phyloP scores from a whole-genome alignment of 169 alveolate genomes.

The Plasmodium gonderi region DNA sequence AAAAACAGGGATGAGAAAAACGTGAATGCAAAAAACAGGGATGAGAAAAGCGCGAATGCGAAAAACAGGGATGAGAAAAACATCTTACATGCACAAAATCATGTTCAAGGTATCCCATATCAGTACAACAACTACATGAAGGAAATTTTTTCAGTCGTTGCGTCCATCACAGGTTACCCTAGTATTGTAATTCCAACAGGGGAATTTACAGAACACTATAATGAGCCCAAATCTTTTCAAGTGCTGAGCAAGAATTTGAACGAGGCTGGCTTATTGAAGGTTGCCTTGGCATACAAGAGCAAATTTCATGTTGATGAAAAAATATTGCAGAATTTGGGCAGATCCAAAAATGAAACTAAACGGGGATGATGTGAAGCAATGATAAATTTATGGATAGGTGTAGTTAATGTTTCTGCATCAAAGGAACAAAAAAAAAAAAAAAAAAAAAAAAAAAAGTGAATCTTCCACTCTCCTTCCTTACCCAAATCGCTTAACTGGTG shows the following conservation, averaged over 20 bases:
- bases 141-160: slow-evolving; percentile 34
- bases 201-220: slow-evolving; percentile 20
- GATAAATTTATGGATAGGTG: too few species aligned
- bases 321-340: slow-evolving; percentile 8
- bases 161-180: slow-evolving; percentile 50
- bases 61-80: background rate
- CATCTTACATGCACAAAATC: too few species aligned
- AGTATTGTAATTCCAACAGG: slow-evolving; percentile 66
- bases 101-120: background rate
- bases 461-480: too few species aligned
- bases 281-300: slow-evolving; percentile 64
- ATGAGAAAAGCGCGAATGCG: background rate
- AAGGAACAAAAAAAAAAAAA: background rate
- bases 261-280: slow-evolving; percentile 21
- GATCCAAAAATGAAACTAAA: background rate
- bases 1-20: too few species aligned
- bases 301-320: slow-evolving; percentile 18
- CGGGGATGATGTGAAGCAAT: too few species aligned
- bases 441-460: too few species aligned
- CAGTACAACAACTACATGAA: slow-evolving; percentile 53
- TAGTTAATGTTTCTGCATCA: too few species aligned
- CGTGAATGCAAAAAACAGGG: background rate
- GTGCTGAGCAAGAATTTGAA: slow-evolving; percentile 1
- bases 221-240: slow-evolving; percentile 56
- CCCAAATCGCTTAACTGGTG: background rate